Percentiles rank a stretch among this genome's conserved stretches.
Evolutionary conservation across 768 basidiomycete species (phyloP).

Genomic region (Amanita pseudoporphyria): DNA sequence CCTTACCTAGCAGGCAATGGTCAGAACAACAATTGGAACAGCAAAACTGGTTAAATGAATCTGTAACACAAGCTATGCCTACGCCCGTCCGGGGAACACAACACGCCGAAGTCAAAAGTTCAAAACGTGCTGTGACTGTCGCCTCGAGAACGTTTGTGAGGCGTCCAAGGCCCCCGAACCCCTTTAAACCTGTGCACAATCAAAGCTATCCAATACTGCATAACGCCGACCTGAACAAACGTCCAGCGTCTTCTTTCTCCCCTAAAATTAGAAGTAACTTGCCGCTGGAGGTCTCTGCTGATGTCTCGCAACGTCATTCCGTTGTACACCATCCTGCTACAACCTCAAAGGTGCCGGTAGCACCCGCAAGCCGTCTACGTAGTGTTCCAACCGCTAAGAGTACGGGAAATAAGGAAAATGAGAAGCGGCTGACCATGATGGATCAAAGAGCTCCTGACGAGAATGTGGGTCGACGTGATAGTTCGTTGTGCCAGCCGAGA

Average conservation of each 20-base stretch:
- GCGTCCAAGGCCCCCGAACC: conserved; percentile 1
- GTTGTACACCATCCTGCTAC: not conserved
- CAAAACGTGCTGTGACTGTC: not conserved
- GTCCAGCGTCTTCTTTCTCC: not conserved
- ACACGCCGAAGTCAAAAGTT: not conserved
- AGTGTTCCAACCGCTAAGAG: not conserved
- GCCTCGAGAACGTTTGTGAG: not conserved
- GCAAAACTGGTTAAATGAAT: not conserved
- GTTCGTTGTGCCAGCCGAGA: not conserved
- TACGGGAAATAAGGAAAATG: not conserved
- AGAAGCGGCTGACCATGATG: not conserved
- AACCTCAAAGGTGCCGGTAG: not conserved
- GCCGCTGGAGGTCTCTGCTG: not conserved
- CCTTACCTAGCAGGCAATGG: conserved; percentile 2
- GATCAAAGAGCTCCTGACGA: not conserved
- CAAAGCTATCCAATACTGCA: not conserved
- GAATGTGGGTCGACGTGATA: conserved; percentile 2
- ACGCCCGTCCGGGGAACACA: not conserved
- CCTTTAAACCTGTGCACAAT: not conserved
- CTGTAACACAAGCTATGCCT: not conserved
- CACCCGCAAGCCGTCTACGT: conserved; percentile 1
- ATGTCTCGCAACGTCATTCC: conserved; percentile 1
- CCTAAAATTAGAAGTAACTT: not conserved
- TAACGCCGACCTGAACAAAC: not conserved
- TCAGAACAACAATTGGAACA: not conserved